Evolutionary conservation across 441 rosid genomes (phyloP).

Genomic region (Hura crepitans): DNA sequence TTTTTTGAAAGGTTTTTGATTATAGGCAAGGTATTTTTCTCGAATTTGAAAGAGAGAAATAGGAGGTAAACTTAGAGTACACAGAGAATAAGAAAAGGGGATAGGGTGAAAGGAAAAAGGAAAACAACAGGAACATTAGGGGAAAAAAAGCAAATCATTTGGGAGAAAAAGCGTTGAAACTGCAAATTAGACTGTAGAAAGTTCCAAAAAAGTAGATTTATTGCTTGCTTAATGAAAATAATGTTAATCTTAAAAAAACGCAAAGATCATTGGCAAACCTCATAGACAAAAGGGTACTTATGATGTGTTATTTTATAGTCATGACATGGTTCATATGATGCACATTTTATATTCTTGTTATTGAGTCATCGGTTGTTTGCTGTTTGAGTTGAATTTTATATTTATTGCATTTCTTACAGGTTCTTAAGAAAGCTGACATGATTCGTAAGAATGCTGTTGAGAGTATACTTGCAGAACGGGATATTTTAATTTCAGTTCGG

Average conservation of each 20-base stretch:
- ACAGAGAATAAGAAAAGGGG: not conserved
- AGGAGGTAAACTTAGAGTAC: not conserved
- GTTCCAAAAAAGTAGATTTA: not conserved
- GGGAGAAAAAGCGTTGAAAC: not conserved
- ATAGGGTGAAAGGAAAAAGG: not conserved
- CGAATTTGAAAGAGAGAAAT: not conserved
- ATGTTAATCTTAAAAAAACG: not conserved
- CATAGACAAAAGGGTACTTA: not conserved
- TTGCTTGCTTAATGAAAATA: not conserved
- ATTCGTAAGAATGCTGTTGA: conserved; percentile 99
- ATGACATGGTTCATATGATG: not conserved
- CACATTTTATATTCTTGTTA: no score
- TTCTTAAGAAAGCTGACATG: conserved; percentile 96
- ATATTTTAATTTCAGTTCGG: conserved; percentile 95
- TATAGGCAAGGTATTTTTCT: not conserved
- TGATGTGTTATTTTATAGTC: not conserved
- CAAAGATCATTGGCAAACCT: not conserved
- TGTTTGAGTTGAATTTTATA: conserved; percentile 14
- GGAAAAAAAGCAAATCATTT: not conserved
- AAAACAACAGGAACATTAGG: not conserved
- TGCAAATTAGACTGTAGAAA: not conserved
- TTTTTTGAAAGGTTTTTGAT: no score
- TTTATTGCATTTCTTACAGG: conserved; percentile 45
- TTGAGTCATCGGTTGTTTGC: not conserved
- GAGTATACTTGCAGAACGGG: conserved; percentile 96